Evolutionary conservation across 2,329 filamentous ascomycete species (phyloP).

Genomic region (Sarocladium brachiariae): DNA sequence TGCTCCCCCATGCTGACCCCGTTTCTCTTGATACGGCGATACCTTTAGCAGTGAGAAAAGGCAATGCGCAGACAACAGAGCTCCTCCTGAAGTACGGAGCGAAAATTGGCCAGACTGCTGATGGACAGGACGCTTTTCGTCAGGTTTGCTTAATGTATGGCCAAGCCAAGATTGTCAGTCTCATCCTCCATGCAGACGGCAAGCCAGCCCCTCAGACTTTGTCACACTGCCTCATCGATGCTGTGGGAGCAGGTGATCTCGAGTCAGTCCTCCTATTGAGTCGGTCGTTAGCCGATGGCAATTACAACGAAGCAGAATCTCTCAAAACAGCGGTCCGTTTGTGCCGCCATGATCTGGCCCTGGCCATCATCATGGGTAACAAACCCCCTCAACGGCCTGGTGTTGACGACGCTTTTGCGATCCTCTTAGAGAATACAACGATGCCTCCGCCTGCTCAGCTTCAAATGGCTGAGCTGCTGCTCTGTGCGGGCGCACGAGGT

Average conservation of each 20-base stretch:
- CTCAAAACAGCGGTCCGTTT: constrained; percentile 42
- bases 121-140: constrained; percentile 47
- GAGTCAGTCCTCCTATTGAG: constrained; percentile 44
- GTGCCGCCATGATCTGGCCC: constrained; percentile 45
- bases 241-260: constrained; percentile 40
- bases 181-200: constrained; percentile 43
- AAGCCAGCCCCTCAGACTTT: constrained; percentile 34
- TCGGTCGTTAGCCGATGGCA: constrained; percentile 46
- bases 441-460: constrained; percentile 43
- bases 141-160: constrained; percentile 40
- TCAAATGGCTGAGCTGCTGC: constrained; percentile 45
- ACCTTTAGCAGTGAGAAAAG: constrained; percentile 38
- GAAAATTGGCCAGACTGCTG: constrained; percentile 36
- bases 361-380: constrained; percentile 47
- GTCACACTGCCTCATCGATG: constrained; percentile 46
- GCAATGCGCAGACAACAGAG: constrained; percentile 36
- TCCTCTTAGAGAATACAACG: constrained; percentile 37
- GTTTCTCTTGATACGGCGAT: constrained; percentile 43
- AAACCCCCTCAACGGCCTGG: constrained; percentile 41
- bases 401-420: constrained; percentile 43
- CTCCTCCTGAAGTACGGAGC: constrained; percentile 46
- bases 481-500: constrained; percentile 52
- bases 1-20: constrained; percentile 46
- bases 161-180: constrained; percentile 37
- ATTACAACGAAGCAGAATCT: constrained; percentile 44